Base-by-base conservation (phyloP, 805 yeast genomes). In the Metschnikowia borealis region DNA sequence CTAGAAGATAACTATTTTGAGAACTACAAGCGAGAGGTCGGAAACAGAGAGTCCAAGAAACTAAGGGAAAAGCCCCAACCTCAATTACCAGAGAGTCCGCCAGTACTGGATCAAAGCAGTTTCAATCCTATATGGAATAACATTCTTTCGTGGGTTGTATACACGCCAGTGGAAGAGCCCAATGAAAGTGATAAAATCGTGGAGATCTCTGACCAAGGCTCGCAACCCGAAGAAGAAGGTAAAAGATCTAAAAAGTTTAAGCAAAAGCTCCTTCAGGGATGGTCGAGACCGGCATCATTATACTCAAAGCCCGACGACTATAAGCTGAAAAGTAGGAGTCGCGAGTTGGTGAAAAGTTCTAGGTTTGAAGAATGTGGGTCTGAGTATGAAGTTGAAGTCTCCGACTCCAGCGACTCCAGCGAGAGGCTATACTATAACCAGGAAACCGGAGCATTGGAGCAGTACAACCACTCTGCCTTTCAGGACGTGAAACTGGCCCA, bases 41-140 rank as follows among this genome's bases (percentile, higher is more conserved):
- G 6, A 3, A 48, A 35, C n/a, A 43, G 49, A 20, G 46, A 44
- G 38, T 34, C 21, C 11, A 20, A 21, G 20, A 38, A 33, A 10
- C 17, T 14, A 5, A 42, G 10, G 26, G 23, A 33, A 2, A 14
- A n/a, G 13, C n/a, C 31, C 14, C 31, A 21, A 13, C 41, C 31
- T 17, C 41, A 38, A 31, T 10, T 13, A 10, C 32, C 32, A 0
- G 32, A 21, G 14, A 31, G 14, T 35, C 14, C 17, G 6, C 14
- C 15, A 4, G 32, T 17, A 10, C 34, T 14, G 21, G 34, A 7
- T 3, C 43, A 29, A 15, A 23, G 34, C 13, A 21, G 5, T 14
- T 71, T 70, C 48, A 65, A 65, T 47, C 75, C 75, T 3, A 48
- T 61, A 10, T 73, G 77, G 77, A 66, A 64, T 46, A 67, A 66